These are phyloP conservation scores for Suillus placidus DNA, from an alignment of 768 basidiomycete species.

Conservation along the genomic window DNA sequence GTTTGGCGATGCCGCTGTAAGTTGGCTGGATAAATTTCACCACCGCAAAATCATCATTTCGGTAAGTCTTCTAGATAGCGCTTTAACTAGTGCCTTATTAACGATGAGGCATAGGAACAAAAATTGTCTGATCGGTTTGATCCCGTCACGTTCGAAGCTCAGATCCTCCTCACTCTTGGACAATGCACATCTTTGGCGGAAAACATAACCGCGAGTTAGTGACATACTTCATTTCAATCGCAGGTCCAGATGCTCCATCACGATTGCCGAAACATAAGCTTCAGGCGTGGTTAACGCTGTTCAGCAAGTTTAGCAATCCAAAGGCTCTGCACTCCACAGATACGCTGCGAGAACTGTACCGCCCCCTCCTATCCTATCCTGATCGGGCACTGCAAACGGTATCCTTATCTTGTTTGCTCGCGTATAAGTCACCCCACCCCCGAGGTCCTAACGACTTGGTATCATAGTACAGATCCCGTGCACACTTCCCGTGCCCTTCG, in stretches of 20 bases:
- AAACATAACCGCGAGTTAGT: slow-evolving; percentile 84
- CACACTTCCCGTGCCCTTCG: slow-evolving; percentile 58
- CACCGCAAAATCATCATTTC: slow-evolving; percentile 36
- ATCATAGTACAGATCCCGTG: slow-evolving; percentile 55
- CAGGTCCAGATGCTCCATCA: slow-evolving; percentile 39
- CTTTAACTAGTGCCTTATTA: not conserved
- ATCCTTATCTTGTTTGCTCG: slow-evolving; percentile 77
- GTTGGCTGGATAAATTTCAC: slow-evolving; percentile 45
- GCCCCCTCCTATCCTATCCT: slow-evolving; percentile 79
- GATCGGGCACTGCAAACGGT: slow-evolving; percentile 76
- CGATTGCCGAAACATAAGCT: slow-evolving; percentile 65
- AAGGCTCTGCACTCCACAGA: slow-evolving; percentile 78
- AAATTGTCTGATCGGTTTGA: slow-evolving; percentile 64
- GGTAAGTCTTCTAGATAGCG: slow-evolving; percentile 27
- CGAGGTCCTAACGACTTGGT: slow-evolving; percentile 69
- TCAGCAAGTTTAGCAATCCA: slow-evolving; percentile 92
- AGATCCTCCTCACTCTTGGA: slow-evolving; percentile 73
- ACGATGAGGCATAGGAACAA: slow-evolving; percentile 38
- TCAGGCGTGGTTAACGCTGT: slow-evolving; percentile 76
- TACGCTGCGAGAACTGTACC: slow-evolving; percentile 66
- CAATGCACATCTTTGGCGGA: slow-evolving; percentile 75
- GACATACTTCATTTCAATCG: slow-evolving; percentile 73
- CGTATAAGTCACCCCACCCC: slow-evolving; percentile 72
- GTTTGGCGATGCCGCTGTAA: slow-evolving; percentile 61
- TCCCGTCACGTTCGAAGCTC: slow-evolving; percentile 71